Percentiles rank a stretch among this genome's conserved stretches.
Evolutionary conservation across 2,329 filamentous ascomycete species (phyloP).

Genomic region (Westerdykella ornata): DNA sequence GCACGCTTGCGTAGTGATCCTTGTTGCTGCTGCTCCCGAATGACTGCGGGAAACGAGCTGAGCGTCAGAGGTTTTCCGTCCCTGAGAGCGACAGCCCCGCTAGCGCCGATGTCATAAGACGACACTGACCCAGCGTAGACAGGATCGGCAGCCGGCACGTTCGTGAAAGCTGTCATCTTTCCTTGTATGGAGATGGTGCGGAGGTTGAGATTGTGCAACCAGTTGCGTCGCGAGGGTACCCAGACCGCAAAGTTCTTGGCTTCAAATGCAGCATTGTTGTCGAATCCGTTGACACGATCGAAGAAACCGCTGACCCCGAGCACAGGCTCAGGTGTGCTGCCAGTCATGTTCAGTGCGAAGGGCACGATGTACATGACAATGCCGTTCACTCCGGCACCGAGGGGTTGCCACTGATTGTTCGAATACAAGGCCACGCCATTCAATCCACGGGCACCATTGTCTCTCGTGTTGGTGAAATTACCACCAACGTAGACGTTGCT

Average conservation of each 20-base stretch:
- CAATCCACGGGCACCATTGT: slow-evolving; percentile 57
- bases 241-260: slow-evolving; percentile 80
- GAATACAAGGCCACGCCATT: slow-evolving; percentile 69
- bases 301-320: slow-evolving; percentile 79
- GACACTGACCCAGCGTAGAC: slow-evolving; percentile 79
- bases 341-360: slow-evolving; percentile 70
- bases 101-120: slow-evolving; percentile 65
- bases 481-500: slow-evolving; percentile 68
- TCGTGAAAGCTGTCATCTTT: slow-evolving; percentile 62
- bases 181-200: slow-evolving; percentile 63
- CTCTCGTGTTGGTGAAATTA: slow-evolving; percentile 68
- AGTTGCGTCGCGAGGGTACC: slow-evolving; percentile 78
- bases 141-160: slow-evolving; percentile 53
- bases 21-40: slow-evolving; percentile 26
- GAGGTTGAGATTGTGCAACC: slow-evolving; percentile 70
- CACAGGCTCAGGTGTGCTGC: slow-evolving; percentile 60
- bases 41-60: slow-evolving; percentile 41
- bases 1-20: slow-evolving; percentile 37
- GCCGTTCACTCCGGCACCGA: slow-evolving; percentile 83
- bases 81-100: slow-evolving; percentile 63
- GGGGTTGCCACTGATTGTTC: slow-evolving; percentile 63
- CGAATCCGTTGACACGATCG: slow-evolving; percentile 62
- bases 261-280: slow-evolving; percentile 52
- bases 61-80: slow-evolving; percentile 26
- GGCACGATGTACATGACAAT: slow-evolving; percentile 67